Evolutionary conservation across 768 basidiomycete genomes (phyloP).

Genomic region (Gautieria morchelliformis): DNA sequence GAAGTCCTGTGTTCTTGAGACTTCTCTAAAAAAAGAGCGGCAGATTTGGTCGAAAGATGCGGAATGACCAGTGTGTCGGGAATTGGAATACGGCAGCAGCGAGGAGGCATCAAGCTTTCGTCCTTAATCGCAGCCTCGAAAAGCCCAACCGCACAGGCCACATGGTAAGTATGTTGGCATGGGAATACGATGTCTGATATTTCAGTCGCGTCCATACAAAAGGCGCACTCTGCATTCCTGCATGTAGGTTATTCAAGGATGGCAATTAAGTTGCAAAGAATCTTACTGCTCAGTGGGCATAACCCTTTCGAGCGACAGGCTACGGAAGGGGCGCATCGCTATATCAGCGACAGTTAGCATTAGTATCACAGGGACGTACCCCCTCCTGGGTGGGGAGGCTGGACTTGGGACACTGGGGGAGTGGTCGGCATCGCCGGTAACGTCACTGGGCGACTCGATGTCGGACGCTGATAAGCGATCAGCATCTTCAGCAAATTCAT

Average conservation of each 20-base stretch:
- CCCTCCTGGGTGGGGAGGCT: too few species aligned
- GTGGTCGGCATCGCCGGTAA: too few species aligned
- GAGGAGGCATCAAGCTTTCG: conserved; percentile 42
- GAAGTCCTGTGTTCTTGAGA: conserved; percentile 36
- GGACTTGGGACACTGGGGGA: too few species aligned
- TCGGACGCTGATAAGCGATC: too few species aligned
- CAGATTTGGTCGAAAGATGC: conserved; percentile 20
- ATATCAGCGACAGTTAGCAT: too few species aligned
- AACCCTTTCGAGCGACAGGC: too few species aligned
- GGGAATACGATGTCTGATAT: conserved; percentile 26
- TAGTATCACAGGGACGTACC: too few species aligned
- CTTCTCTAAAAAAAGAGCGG: conserved; percentile 30
- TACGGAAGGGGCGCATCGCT: too few species aligned
- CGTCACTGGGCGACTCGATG: too few species aligned
- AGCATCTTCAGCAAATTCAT: too few species aligned
- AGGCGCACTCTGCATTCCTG: conserved; percentile 21
- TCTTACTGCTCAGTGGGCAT: too few species aligned
- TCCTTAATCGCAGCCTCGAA: conserved; percentile 34
- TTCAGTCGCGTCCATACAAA: conserved; percentile 30
- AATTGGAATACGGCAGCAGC: conserved; percentile 37
- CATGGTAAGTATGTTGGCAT: conserved; percentile 41
- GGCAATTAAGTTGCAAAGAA: too few species aligned
- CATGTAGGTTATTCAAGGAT: not conserved
- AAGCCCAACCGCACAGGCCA: conserved; percentile 32
- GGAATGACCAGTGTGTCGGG: conserved; percentile 17